Conservation (phyloP, 441 rosid species). For the Theobroma grandiflorum region DNA sequence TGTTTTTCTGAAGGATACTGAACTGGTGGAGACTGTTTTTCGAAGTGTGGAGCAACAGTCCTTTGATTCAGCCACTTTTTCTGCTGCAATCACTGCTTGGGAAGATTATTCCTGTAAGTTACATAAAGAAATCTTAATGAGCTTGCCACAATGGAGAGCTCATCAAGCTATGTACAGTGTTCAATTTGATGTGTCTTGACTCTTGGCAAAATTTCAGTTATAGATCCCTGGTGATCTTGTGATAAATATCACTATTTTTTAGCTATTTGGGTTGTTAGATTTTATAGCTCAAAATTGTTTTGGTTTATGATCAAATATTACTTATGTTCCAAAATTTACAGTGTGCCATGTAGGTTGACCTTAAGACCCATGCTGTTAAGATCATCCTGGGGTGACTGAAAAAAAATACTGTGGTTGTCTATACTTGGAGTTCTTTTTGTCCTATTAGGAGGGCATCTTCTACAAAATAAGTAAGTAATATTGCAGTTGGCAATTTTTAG, state of each 20-base stretch:
- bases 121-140: constrained; percentile 46
- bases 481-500: too few species aligned
- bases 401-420: background rate
- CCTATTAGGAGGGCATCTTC: background rate
- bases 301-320: background rate
- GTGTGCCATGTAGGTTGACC: background rate
- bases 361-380: background rate
- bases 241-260: background rate
- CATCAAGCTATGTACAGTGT: constrained; percentile 52
- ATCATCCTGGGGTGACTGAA: background rate
- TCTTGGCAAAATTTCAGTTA: background rate
- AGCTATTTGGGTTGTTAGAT: background rate
- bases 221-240: background rate
- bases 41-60: constrained; percentile 22
- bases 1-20: constrained; percentile 45
- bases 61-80: constrained; percentile 48
- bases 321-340: too few species aligned
- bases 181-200: constrained; percentile 30
- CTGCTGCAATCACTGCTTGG: constrained; percentile 53
- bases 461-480: too few species aligned
- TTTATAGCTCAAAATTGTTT: constrained; percentile 2
- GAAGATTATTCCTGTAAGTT: constrained; percentile 54
- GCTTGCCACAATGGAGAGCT: constrained; percentile 72
- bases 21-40: constrained; percentile 43
- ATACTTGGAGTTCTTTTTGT: background rate